Evolutionary conservation across 2,329 filamentous ascomycete species (phyloP).

Genomic region (Bipolaris oryzae): DNA sequence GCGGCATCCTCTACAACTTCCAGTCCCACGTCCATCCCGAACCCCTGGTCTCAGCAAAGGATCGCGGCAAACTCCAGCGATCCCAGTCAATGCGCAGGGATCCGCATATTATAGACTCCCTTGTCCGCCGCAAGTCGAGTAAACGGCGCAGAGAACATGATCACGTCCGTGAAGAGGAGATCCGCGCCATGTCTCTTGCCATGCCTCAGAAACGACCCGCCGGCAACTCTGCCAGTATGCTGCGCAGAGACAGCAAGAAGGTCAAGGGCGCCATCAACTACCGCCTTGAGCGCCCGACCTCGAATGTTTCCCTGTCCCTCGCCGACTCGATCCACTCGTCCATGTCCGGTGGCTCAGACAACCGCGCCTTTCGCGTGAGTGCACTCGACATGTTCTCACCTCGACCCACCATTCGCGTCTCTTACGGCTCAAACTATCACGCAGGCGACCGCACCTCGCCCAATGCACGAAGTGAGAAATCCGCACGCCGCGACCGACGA

Average conservation of each 20-base stretch:
- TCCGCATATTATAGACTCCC: constrained; percentile 59
- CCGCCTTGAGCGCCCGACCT: constrained; percentile 66
- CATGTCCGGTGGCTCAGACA: constrained; percentile 76
- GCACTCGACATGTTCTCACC: constrained; percentile 82
- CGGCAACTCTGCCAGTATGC: constrained; percentile 64
- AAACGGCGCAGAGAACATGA: constrained; percentile 70
- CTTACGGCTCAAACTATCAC: constrained; percentile 66
- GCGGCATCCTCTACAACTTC: constrained; percentile 55
- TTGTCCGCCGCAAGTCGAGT: constrained; percentile 73
- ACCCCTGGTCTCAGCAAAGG: constrained; percentile 41
- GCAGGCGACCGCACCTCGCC: constrained; percentile 42
- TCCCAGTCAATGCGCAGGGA: constrained; percentile 63
- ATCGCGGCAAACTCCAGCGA: constrained; percentile 54
- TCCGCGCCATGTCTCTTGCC: constrained; percentile 78
- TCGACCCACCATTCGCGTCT: constrained; percentile 79
- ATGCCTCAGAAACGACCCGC: constrained; percentile 68
- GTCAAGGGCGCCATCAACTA: constrained; percentile 62
- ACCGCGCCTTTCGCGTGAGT: constrained; percentile 79
- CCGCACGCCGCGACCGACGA: constrained; percentile 59
- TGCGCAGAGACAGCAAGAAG: constrained; percentile 70
- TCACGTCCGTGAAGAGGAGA: constrained; percentile 81
- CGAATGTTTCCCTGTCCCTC: constrained; percentile 75
- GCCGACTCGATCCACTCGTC: constrained; percentile 77
- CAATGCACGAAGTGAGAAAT: constrained; percentile 55
- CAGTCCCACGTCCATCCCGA: constrained; percentile 46